Evolutionary conservation across 2,329 filamentous ascomycete genomes (phyloP), one percentile per base, ranked within the genome.

Genomic region (Eutypa lata): DNA sequence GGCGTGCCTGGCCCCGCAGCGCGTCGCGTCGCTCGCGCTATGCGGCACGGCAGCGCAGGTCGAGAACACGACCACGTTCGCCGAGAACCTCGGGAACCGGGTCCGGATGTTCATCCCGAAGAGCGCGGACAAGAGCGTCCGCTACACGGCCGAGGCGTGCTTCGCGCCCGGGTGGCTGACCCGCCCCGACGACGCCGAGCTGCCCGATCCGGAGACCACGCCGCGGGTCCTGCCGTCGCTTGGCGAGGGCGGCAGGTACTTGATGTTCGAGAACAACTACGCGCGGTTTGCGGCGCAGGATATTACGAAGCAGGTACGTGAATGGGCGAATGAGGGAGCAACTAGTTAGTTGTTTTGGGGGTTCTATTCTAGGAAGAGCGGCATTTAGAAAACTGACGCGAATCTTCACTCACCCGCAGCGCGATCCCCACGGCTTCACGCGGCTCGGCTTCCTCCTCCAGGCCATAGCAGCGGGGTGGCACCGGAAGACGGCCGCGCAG

Each of bases 201-300:
- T 86, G 2, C 83, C 82, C 13, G 68, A 69, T 51, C 67, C 73
- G 10, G 60, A 7, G 21, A 28, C 60, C 14, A 61, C 65, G 2
- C 81, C 80, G 3, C 71, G 48, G 58, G 26, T 31, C 6, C 26
- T 31, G 26, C 26, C 68, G 46, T 51, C 75, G 62, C 68, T 71
- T 47, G 60, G 61, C 19, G 47, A 40, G 1, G n/a, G 28, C 4
- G 53, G 49, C 2, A 59, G 54, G 0, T 84, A 84, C 52, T 61
- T 75, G 37, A 71, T 69, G 8, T 96, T 94, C 68, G 80, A 80
- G 4, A 90, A 78, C 49, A 94, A 93, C 65, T 91, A 85, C 53
- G 88, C 94, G 73, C 86, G 91, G 5, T 93, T 91, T 65, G 86
- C 88, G 24, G 91, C 91, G 0, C 84, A 87, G 59, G 90, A 96